A percentile compares a stretch with the other conserved stretches of the same genome.
Evolutionary conservation across 306 rosid genomes (phyloP).

Genomic region (Inga laurina): DNA sequence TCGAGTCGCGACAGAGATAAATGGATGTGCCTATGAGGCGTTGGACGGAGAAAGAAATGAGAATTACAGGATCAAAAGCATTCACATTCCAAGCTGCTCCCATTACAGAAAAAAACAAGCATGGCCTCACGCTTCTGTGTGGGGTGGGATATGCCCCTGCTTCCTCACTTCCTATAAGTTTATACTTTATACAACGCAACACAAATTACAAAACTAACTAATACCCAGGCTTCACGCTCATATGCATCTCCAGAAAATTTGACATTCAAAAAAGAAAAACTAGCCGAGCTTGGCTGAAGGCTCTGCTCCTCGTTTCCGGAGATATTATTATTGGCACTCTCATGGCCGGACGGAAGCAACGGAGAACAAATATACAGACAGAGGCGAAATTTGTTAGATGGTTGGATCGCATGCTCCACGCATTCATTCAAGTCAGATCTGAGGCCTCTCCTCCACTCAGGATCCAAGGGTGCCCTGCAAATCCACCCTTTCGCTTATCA

Average conservation of each 20-base stretch:
- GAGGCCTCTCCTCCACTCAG: slow-evolving; percentile 53
- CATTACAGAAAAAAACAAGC: background rate
- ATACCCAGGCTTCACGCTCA: slow-evolving; percentile 32
- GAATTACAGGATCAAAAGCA: background rate
- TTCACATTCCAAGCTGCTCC: slow-evolving; percentile 18
- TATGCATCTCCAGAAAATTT: background rate
- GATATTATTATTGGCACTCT: background rate
- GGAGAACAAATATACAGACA: slow-evolving; percentile 8
- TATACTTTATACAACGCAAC: slow-evolving; percentile 4
- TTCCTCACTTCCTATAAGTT: slow-evolving; percentile 41
- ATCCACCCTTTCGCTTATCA: slow-evolving; percentile 12
- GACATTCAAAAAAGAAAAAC: background rate
- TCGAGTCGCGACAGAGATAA: background rate
- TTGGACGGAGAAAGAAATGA: background rate
- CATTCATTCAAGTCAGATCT: slow-evolving; percentile 6
- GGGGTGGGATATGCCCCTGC: slow-evolving; percentile 14
- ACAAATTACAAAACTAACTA: background rate
- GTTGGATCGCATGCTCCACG: slow-evolving; percentile 12
- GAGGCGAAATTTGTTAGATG: slow-evolving; percentile 16
- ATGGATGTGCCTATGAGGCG: background rate
- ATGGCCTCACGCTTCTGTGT: background rate
- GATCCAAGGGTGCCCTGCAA: slow-evolving; percentile 86
- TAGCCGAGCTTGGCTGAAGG: slow-evolving; percentile 3
- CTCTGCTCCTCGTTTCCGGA: background rate
- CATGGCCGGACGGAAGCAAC: background rate